Evolutionary conservation across 2,329 filamentous ascomycete genomes (phyloP).

Genomic region (Apiospora rasikravindrae): DNA sequence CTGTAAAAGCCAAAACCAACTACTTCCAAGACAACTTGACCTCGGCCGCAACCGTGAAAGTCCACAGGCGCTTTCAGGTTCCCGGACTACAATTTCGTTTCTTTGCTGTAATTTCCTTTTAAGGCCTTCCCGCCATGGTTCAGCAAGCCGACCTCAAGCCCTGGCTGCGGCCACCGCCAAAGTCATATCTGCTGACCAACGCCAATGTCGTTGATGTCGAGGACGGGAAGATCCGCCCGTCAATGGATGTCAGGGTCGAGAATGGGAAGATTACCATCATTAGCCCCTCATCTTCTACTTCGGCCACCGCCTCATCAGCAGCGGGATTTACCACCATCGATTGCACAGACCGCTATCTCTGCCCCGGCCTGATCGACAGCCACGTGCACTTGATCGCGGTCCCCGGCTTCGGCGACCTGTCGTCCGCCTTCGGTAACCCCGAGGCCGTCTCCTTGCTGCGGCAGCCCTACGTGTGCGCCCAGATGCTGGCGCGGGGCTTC

Average conservation of each 20-base stretch:
- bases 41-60: not conserved
- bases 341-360: slow-evolving; percentile 26
- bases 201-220: slow-evolving; percentile 33
- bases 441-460: slow-evolving; percentile 41
- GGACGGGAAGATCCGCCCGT: slow-evolving; percentile 25
- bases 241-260: slow-evolving; percentile 25
- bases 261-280: slow-evolving; percentile 30
- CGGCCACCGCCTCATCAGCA: slow-evolving; percentile 21
- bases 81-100: not conserved
- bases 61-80: not conserved
- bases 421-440: slow-evolving; percentile 31
- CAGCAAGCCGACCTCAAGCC: slow-evolving; percentile 32
- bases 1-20: not conserved
- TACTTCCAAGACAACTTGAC: not conserved
- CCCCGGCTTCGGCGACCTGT: slow-evolving; percentile 30
- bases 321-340: slow-evolving; percentile 23
- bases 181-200: slow-evolving; percentile 29
- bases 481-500: slow-evolving; percentile 59
- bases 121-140: slow-evolving; percentile 26
- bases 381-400: slow-evolving; percentile 34
- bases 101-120: not conserved
- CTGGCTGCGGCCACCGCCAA: slow-evolving; percentile 31
- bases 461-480: slow-evolving; percentile 47
- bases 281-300: slow-evolving; percentile 17
- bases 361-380: slow-evolving; percentile 29